A percentile compares a stretch with the other conserved stretches of the same genome.
Conservation (phyloP, 306 rosid species). For the Senna siamea region DNA sequence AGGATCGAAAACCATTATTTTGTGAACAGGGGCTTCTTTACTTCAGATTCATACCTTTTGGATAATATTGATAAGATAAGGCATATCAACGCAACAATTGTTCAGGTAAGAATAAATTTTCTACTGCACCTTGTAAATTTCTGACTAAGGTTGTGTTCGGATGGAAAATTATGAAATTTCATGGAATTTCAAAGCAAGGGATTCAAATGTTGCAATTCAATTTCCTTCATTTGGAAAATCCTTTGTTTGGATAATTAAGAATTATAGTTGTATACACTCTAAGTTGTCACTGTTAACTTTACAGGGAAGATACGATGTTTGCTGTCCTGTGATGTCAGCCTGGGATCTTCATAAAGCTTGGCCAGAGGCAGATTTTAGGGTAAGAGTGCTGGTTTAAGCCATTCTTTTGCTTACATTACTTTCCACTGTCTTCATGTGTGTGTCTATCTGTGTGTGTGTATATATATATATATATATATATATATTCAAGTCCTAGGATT, state of each 20-base stretch:
- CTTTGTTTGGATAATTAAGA: too few species aligned
- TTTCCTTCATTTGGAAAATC: not conserved
- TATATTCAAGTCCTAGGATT: too few species aligned
- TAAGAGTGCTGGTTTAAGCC: slow-evolving; percentile 38
- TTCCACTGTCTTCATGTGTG: slow-evolving; percentile 31
- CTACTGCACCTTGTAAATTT: slow-evolving; percentile 19
- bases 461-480: too few species aligned
- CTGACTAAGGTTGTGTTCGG: not conserved
- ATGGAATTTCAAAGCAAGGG: not conserved
- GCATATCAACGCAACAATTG: slow-evolving; percentile 76
- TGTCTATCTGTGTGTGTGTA: too few species aligned
- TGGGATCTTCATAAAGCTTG: slow-evolving; percentile 99
- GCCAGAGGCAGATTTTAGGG: slow-evolving; percentile 95
- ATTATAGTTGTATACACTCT: not conserved
- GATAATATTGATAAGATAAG: slow-evolving; percentile 80
- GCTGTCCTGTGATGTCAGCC: slow-evolving; percentile 98
- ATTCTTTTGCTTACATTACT: slow-evolving; percentile 9
- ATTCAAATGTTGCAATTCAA: not conserved
- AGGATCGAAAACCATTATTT: slow-evolving; percentile 97
- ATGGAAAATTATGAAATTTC: not conserved
- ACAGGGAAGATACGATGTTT: slow-evolving; percentile 92
- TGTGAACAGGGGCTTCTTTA: slow-evolving; percentile 79
- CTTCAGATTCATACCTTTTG: slow-evolving; percentile 81
- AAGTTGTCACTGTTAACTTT: slow-evolving; percentile 27
- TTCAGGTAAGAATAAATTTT: slow-evolving; percentile 64